Evolutionary conservation across 1,284 basidiomycete genomes (phyloP), one percentile per base, ranked within the genome.

Genomic region (Moesziomyces sp.): DNA sequence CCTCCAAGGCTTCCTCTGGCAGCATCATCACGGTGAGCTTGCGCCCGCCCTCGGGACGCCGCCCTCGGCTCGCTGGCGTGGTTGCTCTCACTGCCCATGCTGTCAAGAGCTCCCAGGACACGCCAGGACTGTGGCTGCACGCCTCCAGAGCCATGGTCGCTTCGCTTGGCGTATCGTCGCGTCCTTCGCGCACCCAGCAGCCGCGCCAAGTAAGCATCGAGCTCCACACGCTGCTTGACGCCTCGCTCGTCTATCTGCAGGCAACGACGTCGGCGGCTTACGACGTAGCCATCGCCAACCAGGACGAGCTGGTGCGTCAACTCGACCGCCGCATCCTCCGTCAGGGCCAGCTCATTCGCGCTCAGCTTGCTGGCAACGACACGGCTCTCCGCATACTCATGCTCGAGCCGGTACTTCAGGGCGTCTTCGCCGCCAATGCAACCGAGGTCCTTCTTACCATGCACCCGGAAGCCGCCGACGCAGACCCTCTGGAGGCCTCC

Each of bases 401-500:
- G 76, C 64, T 67, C 16, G 80, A 83, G 50, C 80, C 81, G 7
- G 54, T 81, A 23, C 67, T 77, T 3, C 81, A 83, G 51, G 81
- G 76, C 23, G 44, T 71, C 43, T 76, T 81, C 23, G 45, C 52
- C 1, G 63, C 49, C 4, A 46, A 57, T 13, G 28, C 46, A 1
- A 68, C 80, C 16, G 60, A 76, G 11, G 43, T 81, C 26, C 59
- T 78, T 24, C 52, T 82, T 1, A 66, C 74, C 1, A 19, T 77
- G 38, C 52, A 71, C 30, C 42, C 52, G 21, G 68, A 69, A 7
- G 70, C 30, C 21, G 42, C 30, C 5, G 58, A 64, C 2, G 52
- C 46, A 6, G 54, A 67, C 23, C 47, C n/a, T 8, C 44, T 49
- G 11, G 62, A 70, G 21, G 34, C 23, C 35, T 66, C 67, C 8